Evolutionary conservation across 192 early-diverging fungal genomes (phyloP), one percentile per base, ranked within the genome.

Genomic region (Backusella circina): DNA sequence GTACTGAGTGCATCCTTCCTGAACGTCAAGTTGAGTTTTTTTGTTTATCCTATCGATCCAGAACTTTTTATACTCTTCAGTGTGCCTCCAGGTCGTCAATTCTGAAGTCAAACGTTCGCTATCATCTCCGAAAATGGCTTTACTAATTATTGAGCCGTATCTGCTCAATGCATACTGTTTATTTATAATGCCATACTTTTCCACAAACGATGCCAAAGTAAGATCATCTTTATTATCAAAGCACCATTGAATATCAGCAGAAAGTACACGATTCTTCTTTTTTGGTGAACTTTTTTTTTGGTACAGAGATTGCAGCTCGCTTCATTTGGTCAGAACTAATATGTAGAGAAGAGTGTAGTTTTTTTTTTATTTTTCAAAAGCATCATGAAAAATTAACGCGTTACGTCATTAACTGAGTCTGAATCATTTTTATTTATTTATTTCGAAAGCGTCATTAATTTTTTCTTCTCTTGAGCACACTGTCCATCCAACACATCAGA

Each of bases 161-260:
- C 69, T 41, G 44, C 69, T 70, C 38, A 51, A 41, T 70, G 69
- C 38, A 70, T 70, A 47, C 44, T 70, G 69, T 70, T 70, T 70
- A 31, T 70, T 32, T 47, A 70, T 18, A 47, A 70, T 31, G 39
- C 67, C 67, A 41, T 26, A 69, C 35, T 39, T 69, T 69, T 41
- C 37, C 37, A 41, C 36, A 41, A 69, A 69, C 8, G 67, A 69
- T 41, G 18, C 31, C 12, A 70, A 32, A 47, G 69, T 70, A 70
- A 70, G 38, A 47, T 39, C 44, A 47, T 51, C 69, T 31, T 70
- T 70, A 47, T 70, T 70, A 70, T 70, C 44, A 31, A 70, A 31
- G 44, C 69, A 70, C 69, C 69, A 70, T 12, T 70, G 69, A 70
- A 70, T 70, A 70, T 70, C 69, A 70, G 38, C 69, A 70, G 69